Conservation (phyloP, 495 filamentous ascomycete genomes). For the Friedmanniomyces endolithicus region DNA sequence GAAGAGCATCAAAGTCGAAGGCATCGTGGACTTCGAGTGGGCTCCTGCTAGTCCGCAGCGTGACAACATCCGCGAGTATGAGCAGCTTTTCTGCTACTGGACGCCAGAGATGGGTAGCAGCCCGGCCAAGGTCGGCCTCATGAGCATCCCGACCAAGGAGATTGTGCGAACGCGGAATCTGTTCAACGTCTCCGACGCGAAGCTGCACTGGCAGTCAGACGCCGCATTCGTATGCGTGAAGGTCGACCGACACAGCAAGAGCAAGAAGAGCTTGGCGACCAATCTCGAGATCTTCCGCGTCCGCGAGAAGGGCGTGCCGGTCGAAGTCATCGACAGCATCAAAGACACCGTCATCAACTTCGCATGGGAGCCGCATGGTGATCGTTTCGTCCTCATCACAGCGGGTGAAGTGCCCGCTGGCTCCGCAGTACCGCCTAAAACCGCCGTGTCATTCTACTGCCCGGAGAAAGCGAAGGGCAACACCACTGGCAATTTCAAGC, state of each 20-base stretch:
- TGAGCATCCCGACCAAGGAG: conserved; percentile 90
- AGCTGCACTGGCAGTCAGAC: conserved; percentile 94
- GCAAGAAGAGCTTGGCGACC: conserved; percentile 91
- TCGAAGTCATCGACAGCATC: conserved; percentile 92
- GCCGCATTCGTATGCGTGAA: conserved; percentile 91
- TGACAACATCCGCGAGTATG: conserved; percentile 74
- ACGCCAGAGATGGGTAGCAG: conserved; percentile 96
- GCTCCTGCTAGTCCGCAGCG: conserved; percentile 66
- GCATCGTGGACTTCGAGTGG: conserved; percentile 97
- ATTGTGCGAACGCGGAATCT: conserved; percentile 87
- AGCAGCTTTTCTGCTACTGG: conserved; percentile 97
- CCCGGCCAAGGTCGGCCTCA: conserved; percentile 90
- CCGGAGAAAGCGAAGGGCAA: conserved; percentile 78
- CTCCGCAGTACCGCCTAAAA: conserved; percentile 83
- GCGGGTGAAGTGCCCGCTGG: conserved; percentile 67
- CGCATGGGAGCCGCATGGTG: conserved; percentile 95
- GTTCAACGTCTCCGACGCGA: conserved; percentile 94
- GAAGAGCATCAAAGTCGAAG: conserved; percentile 85
- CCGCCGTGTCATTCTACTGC: conserved; percentile 86
- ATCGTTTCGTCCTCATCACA: conserved; percentile 95
- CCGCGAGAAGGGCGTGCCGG: conserved; percentile 89
- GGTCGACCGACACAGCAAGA: conserved; percentile 97
- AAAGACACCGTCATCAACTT: conserved; percentile 99
- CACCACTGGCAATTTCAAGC: conserved; percentile 81
- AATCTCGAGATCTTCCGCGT: conserved; percentile 98